These are phyloP conservation scores for Cryphonectria radicalis DNA, from an alignment of 2,329 filamentous ascomycete species.

Conservation along the genomic window DNA sequence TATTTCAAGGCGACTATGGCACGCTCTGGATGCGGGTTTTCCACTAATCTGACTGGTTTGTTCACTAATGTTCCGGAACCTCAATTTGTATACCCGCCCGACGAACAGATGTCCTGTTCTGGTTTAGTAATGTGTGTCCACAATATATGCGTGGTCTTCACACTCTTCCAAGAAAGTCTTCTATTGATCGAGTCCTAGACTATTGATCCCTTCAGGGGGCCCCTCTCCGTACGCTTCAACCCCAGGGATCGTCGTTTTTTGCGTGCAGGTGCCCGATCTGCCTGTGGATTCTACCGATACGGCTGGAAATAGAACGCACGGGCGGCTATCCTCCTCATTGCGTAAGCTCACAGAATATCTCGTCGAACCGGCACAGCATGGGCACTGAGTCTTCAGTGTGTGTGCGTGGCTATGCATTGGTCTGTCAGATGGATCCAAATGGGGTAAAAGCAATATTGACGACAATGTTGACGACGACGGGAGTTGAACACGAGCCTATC, in stretches of 20 bases:
- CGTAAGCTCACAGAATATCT: neutral
- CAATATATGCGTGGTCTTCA: neutral
- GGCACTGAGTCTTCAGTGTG: neutral
- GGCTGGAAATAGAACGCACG: neutral
- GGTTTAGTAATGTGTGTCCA: neutral
- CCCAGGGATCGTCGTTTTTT: neutral
- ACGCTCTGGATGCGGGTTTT: neutral
- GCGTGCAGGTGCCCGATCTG: neutral
- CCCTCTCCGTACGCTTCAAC: neutral
- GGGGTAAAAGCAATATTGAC: neutral
- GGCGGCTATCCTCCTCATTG: neutral
- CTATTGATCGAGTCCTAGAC: neutral
- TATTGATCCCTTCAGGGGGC: neutral
- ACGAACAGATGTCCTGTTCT: neutral
- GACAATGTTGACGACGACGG: constrained; percentile 5
- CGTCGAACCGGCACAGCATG: neutral
- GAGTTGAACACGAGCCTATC: neutral
- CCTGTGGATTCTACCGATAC: neutral
- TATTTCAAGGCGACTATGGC: neutral
- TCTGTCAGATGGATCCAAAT: neutral
- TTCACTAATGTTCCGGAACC: neutral
- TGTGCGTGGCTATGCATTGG: neutral
- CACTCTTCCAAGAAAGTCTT: neutral
- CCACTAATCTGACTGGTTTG: neutral
- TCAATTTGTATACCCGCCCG: neutral